Evolutionary conservation across 176 grass and related monocot species (phyloP).

Genomic region (Saccharum spontaneum): DNA sequence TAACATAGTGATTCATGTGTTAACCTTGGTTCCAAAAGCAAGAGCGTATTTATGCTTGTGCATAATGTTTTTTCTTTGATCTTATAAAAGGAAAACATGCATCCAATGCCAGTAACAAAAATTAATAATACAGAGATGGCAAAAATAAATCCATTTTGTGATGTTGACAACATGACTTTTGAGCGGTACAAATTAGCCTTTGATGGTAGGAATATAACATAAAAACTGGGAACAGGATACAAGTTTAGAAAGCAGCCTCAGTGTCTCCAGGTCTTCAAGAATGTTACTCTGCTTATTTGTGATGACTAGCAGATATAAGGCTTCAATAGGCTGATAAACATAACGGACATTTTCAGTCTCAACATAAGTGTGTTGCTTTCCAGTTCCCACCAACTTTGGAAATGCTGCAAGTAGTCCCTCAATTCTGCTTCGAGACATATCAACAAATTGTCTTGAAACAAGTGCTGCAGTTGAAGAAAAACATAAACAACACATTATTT

Average conservation of each 20-base stretch:
- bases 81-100: neutral
- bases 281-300: slow-evolving; percentile 95
- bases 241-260: slow-evolving; percentile 87
- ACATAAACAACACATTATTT: slow-evolving; percentile 11
- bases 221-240: slow-evolving; percentile 62
- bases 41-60: neutral
- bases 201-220: slow-evolving; percentile 4
- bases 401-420: slow-evolving; percentile 89
- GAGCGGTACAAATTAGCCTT: neutral
- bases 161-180: neutral
- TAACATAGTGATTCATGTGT: neutral
- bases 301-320: slow-evolving; percentile 61
- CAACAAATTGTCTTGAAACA: slow-evolving; percentile 85
- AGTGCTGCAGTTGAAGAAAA: slow-evolving; percentile 54
- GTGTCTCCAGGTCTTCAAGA: slow-evolving; percentile 85
- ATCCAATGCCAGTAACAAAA: neutral
- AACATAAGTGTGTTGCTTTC: slow-evolving; percentile 90
- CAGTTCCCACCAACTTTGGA: slow-evolving; percentile 81
- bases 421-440: slow-evolving; percentile 84
- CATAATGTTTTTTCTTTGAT: neutral
- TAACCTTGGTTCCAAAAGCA: slow-evolving; percentile 17
- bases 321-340: slow-evolving; percentile 92
- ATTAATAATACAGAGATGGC: neutral
- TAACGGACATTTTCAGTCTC: slow-evolving; percentile 90
- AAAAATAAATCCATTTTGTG: neutral